phyloP scores from a whole-genome alignment of 163 green algal genomes.

The Coccomyxa subellipsoidea region DNA sequence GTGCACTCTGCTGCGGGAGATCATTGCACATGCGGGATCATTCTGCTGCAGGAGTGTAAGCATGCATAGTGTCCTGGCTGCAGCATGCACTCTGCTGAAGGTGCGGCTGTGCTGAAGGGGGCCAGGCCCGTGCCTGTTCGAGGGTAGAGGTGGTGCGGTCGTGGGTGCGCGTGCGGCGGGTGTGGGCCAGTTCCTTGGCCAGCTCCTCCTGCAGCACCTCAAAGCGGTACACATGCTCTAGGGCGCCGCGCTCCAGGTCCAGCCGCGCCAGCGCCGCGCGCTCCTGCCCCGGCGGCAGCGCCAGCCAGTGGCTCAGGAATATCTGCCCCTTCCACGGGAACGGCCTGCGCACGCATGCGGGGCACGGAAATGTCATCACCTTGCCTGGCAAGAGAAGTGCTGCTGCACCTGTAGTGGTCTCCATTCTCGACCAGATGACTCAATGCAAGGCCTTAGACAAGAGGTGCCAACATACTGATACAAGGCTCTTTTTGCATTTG shows the following conservation, averaged over 20 bases:
- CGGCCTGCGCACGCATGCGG: neutral
- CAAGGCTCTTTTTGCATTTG: neutral
- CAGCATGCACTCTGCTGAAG: neutral
- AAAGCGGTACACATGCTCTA: slow-evolving; percentile 10
- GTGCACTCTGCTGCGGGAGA: too few relatives aligned
- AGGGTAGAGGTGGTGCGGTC: neutral
- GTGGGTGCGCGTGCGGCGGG: neutral
- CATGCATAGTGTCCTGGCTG: too few relatives aligned
- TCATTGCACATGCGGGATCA: too few relatives aligned
- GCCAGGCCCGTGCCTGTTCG: neutral
- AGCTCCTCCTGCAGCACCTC: neutral
- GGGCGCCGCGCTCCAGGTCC: neutral
- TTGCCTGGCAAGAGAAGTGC: too few relatives aligned
- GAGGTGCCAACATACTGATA: neutral
- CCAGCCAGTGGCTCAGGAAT: slow-evolving; percentile 5
- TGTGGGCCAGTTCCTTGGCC: neutral
- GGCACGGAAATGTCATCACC: too few relatives aligned
- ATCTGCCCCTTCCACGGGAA: slow-evolving; percentile 13
- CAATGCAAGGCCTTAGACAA: too few relatives aligned
- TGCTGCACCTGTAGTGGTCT: too few relatives aligned
- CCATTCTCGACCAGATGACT: too few relatives aligned
- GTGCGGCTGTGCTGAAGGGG: neutral
- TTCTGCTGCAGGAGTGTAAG: too few relatives aligned
- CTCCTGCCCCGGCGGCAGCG: neutral
- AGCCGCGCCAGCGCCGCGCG: neutral